These are phyloP conservation scores for Viola pubescens DNA, from an alignment of 441 rosid species.

Conservation along the genomic window DNA sequence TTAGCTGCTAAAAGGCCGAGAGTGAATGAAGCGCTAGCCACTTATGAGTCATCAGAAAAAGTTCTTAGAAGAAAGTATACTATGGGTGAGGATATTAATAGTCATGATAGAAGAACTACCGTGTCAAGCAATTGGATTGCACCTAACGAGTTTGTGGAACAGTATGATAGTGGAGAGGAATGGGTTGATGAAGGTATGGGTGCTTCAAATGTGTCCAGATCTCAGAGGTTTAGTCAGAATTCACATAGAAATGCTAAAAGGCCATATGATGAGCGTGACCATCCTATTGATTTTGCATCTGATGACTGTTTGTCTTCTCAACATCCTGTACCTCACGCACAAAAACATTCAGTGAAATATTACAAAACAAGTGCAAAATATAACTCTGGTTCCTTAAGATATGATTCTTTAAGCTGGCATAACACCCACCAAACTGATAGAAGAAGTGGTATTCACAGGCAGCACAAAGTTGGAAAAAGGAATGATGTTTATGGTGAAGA, in stretches of 20 bases:
- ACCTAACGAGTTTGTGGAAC: slow-evolving; percentile 28
- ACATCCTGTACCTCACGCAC: slow-evolving; percentile 29
- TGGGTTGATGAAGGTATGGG: slow-evolving; percentile 30
- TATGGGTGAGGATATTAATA: slow-evolving; percentile 26
- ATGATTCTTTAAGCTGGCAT: slow-evolving; percentile 26
- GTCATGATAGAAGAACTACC: slow-evolving; percentile 23
- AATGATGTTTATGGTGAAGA: slow-evolving; percentile 33
- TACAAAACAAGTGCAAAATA: slow-evolving; percentile 30
- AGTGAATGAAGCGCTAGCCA: slow-evolving; percentile 33
- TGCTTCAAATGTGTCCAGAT: slow-evolving; percentile 22
- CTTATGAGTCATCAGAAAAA: slow-evolving; percentile 27
- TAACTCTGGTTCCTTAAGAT: slow-evolving; percentile 26
- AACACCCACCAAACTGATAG: slow-evolving; percentile 31
- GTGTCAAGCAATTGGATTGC: slow-evolving; percentile 28
- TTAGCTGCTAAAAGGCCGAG: slow-evolving; percentile 30
- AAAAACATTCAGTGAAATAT: slow-evolving; percentile 26
- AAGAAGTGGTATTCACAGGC: slow-evolving; percentile 33
- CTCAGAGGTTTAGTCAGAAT: slow-evolving; percentile 21
- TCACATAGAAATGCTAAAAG: slow-evolving; percentile 27
- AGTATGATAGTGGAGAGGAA: slow-evolving; percentile 31
- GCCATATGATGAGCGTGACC: slow-evolving; percentile 23
- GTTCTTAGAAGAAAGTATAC: slow-evolving; percentile 25
- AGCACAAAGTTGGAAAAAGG: slow-evolving; percentile 37
- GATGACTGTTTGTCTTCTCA: slow-evolving; percentile 28
- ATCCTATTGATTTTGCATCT: slow-evolving; percentile 24